A percentile compares a stretch with the other conserved stretches of the same genome.
Conservation (phyloP, 306 rosid species). For the Acacia melanoxylon region DNA sequence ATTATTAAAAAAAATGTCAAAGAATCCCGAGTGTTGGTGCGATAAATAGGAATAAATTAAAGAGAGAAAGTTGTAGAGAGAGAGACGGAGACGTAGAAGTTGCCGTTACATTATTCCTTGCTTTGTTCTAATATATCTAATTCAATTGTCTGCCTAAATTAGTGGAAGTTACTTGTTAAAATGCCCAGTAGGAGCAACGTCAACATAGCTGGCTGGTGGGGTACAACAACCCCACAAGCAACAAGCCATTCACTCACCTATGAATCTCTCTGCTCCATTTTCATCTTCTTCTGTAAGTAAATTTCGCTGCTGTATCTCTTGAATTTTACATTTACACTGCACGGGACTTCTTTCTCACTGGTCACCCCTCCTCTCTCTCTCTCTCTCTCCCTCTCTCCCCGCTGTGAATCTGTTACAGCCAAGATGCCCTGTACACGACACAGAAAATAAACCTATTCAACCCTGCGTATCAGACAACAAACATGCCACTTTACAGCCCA, state of each 20-base stretch:
- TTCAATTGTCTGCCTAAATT: slow-evolving; percentile 21
- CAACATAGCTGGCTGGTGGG: slow-evolving; percentile 91
- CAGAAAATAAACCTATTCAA: slow-evolving; percentile 49
- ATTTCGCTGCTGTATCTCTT: not conserved
- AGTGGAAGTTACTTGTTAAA: slow-evolving; percentile 7
- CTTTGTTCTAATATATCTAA: slow-evolving; percentile 28
- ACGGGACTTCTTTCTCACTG: not conserved
- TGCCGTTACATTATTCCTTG: slow-evolving; percentile 33
- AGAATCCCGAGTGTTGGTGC: slow-evolving; percentile 48
- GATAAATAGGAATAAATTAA: slow-evolving; percentile 32
- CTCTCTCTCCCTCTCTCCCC: not conserved
- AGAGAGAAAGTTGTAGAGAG: slow-evolving; percentile 28
- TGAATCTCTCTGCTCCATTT: slow-evolving; percentile 35
- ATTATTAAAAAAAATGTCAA: not conserved
- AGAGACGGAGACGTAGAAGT: slow-evolving; percentile 7
- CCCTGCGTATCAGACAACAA: slow-evolving; percentile 70
- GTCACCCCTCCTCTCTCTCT: not conserved
- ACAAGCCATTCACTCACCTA: slow-evolving; percentile 38
- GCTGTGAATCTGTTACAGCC: slow-evolving; percentile 56
- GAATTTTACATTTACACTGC: slow-evolving; percentile 23
- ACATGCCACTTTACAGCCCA: slow-evolving; percentile 92
- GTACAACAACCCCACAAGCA: slow-evolving; percentile 70
- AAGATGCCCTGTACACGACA: slow-evolving; percentile 66
- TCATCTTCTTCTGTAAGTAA: slow-evolving; percentile 13
- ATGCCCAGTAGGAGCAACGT: slow-evolving; percentile 65